Evolutionary conservation across 75 land plant genomes (phyloP).

Genomic region (Larix kaempferi): DNA sequence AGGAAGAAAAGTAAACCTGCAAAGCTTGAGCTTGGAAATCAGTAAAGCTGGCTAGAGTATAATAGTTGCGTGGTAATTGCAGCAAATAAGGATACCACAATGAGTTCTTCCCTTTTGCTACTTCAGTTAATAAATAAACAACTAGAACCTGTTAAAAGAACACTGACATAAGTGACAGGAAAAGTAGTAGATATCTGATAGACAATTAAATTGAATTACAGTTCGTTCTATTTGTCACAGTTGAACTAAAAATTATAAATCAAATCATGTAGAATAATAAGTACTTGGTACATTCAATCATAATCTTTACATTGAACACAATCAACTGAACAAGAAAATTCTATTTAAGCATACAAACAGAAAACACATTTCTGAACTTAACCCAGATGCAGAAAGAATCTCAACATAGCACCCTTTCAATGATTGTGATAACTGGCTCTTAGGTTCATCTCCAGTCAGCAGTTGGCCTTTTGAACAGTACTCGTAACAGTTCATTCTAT

Average conservation of each 20-base stretch:
- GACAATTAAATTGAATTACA: neutral
- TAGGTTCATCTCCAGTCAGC: no score
- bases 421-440: neutral
- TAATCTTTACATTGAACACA: neutral
- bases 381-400: neutral
- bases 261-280: neutral
- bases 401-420: neutral
- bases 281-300: no score
- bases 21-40: constrained; percentile 59
- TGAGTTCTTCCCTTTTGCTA: constrained; percentile 57
- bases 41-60: constrained; percentile 48
- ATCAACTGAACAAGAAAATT: neutral
- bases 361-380: no score
- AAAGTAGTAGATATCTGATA: neutral
- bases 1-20: constrained; percentile 45
- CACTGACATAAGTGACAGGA: neutral
- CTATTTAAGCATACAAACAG: constrained; percentile 1
- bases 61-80: constrained; percentile 63
- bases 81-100: constrained; percentile 66
- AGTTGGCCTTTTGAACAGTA: no score
- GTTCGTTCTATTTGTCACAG: neutral
- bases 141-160: constrained; percentile 45
- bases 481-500: neutral
- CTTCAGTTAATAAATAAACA: constrained; percentile 65
- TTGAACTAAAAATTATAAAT: neutral